Percentiles rank a stretch among this genome's conserved stretches.
phyloP scores from a whole-genome alignment of 305 asterid species.

The Fraxinus platypoda region DNA sequence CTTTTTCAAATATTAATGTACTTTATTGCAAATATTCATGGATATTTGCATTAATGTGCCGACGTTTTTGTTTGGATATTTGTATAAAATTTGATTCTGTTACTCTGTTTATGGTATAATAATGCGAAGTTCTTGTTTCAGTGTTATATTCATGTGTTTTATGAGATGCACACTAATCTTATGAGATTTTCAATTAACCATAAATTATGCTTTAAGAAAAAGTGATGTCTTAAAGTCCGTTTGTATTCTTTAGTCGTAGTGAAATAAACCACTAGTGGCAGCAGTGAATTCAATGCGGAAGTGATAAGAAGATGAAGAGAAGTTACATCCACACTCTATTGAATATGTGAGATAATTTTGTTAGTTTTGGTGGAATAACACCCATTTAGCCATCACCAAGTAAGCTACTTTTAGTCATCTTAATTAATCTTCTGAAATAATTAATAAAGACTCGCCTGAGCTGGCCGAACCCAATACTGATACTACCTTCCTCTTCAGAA shows the following conservation, averaged over 20 bases:
- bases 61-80: not conserved
- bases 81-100: not conserved
- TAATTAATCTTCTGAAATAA: not conserved
- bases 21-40: constrained; percentile 1
- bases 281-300: not conserved
- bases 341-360: not conserved
- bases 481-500: not conserved
- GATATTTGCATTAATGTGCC: not conserved
- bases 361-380: not conserved
- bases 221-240: not conserved
- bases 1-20: not conserved
- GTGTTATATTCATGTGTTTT: not conserved
- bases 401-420: not conserved
- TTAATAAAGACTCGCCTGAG: not conserved
- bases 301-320: not conserved
- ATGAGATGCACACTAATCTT: not conserved
- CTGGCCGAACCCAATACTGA: not conserved
- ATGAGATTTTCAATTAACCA: not conserved
- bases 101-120: not conserved
- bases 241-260: not conserved
- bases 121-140: not conserved
- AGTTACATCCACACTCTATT: not conserved
- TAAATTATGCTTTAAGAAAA: not conserved
- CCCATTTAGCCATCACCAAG: not conserved
- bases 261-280: not conserved